phyloP scores from a whole-genome alignment of 2,329 filamentous ascomycete genomes.

The Conoideocrella luteorostrata region DNA sequence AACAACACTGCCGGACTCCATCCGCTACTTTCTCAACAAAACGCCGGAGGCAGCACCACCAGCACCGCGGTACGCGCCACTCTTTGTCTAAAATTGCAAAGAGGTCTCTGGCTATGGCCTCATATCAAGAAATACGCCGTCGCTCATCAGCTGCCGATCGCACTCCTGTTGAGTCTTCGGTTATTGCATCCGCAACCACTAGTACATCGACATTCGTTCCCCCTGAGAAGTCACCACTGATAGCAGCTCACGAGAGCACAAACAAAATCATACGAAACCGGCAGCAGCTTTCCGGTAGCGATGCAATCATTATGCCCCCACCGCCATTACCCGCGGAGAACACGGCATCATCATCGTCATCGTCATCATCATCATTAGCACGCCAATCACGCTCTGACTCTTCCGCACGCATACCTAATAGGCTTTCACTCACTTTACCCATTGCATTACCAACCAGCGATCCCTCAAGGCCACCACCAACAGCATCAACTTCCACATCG shows the following conservation, averaged over 20 bases:
- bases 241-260: constrained; percentile 5
- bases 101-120: constrained; percentile 26
- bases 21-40: constrained; percentile 29
- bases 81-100: constrained; percentile 16
- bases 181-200: constrained; percentile 16
- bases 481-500: constrained; percentile 31
- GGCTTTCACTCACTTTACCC: constrained; percentile 56
- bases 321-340: constrained; percentile 30
- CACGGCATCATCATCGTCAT: constrained; percentile 30
- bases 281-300: neutral
- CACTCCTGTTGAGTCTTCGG: constrained; percentile 20
- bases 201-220: constrained; percentile 16
- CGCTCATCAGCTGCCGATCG: constrained; percentile 33
- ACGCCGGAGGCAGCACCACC: constrained; percentile 19
- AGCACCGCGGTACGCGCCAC: constrained; percentile 3
- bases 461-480: constrained; percentile 45
- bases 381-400: constrained; percentile 48
- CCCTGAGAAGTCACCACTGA: constrained; percentile 12
- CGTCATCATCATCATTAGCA: constrained; percentile 30
- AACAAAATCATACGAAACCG: neutral
- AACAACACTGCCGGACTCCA: constrained; percentile 14
- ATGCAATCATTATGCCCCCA: constrained; percentile 24
- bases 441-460: constrained; percentile 48
- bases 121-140: constrained; percentile 32
- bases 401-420: constrained; percentile 48